phyloP scores from a whole-genome alignment of 139 green algal species.

The Chlamydomonas urium region DNA sequence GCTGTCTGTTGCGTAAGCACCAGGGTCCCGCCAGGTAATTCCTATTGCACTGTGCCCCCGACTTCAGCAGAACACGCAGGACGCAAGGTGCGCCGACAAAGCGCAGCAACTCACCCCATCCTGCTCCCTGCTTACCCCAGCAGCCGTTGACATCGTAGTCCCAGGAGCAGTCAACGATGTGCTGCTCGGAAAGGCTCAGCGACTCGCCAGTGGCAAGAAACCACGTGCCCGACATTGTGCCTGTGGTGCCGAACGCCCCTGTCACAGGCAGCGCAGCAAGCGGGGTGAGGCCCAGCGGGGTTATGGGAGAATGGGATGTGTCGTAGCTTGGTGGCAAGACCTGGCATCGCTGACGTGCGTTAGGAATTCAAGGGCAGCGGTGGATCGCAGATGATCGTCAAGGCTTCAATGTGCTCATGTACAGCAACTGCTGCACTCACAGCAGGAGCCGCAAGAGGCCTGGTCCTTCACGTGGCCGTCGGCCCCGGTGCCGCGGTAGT shows the following conservation, averaged over 20 bases:
- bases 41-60: too few relatives aligned
- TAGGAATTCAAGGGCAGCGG: too few relatives aligned
- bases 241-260: constrained; percentile 32
- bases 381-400: too few relatives aligned
- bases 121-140: constrained; percentile 2
- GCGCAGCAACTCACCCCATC: too few relatives aligned
- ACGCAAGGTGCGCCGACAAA: too few relatives aligned
- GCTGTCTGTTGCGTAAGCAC: too few relatives aligned
- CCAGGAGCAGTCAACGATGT: constrained; percentile 67
- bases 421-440: constrained; percentile 21
- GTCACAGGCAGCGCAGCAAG: background rate
- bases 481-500: constrained; percentile 52
- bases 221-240: constrained; percentile 45
- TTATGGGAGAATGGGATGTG: too few relatives aligned
- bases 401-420: background rate
- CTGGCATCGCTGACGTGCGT: too few relatives aligned
- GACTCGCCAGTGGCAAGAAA: constrained; percentile 45
- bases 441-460: constrained; percentile 58
- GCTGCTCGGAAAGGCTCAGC: constrained; percentile 55
- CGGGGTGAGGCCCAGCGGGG: too few relatives aligned
- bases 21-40: too few relatives aligned
- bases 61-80: too few relatives aligned
- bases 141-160: constrained; percentile 18
- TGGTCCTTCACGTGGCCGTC: constrained; percentile 60
- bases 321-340: too few relatives aligned